A percentile compares a stretch with the other conserved stretches of the same genome.
phyloP scores from a whole-genome alignment of 2,329 filamentous ascomycete species.

The Colletotrichum kahawae region DNA sequence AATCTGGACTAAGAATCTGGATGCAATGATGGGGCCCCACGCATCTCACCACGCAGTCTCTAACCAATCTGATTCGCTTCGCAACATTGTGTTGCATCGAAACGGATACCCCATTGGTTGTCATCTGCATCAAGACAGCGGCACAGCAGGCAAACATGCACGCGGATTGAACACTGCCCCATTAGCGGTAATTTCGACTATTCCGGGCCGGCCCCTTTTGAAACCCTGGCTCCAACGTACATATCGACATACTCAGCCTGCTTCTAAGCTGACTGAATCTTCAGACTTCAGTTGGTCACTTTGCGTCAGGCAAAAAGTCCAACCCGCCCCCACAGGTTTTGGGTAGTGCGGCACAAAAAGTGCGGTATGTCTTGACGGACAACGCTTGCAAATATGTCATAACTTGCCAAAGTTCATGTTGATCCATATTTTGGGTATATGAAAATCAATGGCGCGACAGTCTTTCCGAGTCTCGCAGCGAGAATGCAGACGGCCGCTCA shows the following conservation, averaged over 20 bases:
- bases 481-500: background rate
- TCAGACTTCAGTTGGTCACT: fast-evolving
- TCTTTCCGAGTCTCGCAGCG: background rate
- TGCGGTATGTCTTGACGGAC: background rate
- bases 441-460: too few species aligned
- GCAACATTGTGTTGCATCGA: fast-evolving
- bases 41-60: background rate
- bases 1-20: background rate
- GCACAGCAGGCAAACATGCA: background rate
- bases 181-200: fast-evolving
- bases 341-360: background rate
- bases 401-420: background rate
- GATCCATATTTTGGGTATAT: too few species aligned
- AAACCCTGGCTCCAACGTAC: background rate
- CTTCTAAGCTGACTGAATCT: fast-evolving
- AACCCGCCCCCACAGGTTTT: background rate
- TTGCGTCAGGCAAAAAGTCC: background rate
- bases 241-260: background rate
- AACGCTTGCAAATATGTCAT: background rate
- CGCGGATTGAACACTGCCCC: background rate
- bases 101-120: background rate
- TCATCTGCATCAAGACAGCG: background rate
- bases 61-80: background rate
- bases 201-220: background rate
- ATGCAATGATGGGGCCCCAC: background rate